A percentile compares a stretch with the other conserved stretches of the same genome.
These are phyloP conservation scores for Hypoxylon sp. DNA, from an alignment of 2,329 filamentous ascomycete genomes.

Conservation along the genomic window DNA sequence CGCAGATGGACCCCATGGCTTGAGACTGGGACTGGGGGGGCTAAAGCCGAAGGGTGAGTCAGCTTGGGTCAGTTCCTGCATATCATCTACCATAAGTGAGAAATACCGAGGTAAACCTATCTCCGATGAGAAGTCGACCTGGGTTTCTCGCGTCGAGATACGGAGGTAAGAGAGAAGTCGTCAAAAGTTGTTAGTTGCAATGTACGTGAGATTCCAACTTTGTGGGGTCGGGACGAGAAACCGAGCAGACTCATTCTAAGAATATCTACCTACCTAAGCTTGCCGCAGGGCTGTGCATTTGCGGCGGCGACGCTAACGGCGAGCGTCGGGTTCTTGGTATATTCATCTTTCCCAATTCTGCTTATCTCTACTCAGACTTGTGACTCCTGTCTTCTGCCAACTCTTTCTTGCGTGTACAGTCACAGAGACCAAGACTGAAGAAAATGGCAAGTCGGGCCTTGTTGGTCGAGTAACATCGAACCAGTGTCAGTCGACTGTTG, in stretches of 20 bases:
- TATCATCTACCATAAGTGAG: slow-evolving; percentile 6
- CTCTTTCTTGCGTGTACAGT: background rate
- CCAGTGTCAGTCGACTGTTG: background rate
- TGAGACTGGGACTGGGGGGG: slow-evolving; percentile 11
- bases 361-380: background rate
- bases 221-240: slow-evolving; percentile 25
- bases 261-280: slow-evolving; percentile 22
- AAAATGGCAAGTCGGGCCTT: background rate
- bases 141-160: slow-evolving; percentile 13
- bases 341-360: background rate
- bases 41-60: slow-evolving; percentile 22
- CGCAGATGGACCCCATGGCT: slow-evolving; percentile 25
- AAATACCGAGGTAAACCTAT: background rate
- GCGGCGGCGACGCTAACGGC: background rate
- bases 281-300: slow-evolving; percentile 6
- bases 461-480: slow-evolving; percentile 1
- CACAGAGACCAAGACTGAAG: background rate
- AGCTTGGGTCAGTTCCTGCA: slow-evolving; percentile 11
- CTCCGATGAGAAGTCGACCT: slow-evolving; percentile 6
- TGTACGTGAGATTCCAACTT: slow-evolving; percentile 5
- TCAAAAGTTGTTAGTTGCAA: background rate
- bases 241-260: slow-evolving; percentile 26
- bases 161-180: background rate
- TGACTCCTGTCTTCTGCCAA: background rate
- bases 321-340: background rate